phyloP scores from a whole-genome alignment of 2,329 filamentous ascomycete species.

The Trichoderma asperellum region DNA sequence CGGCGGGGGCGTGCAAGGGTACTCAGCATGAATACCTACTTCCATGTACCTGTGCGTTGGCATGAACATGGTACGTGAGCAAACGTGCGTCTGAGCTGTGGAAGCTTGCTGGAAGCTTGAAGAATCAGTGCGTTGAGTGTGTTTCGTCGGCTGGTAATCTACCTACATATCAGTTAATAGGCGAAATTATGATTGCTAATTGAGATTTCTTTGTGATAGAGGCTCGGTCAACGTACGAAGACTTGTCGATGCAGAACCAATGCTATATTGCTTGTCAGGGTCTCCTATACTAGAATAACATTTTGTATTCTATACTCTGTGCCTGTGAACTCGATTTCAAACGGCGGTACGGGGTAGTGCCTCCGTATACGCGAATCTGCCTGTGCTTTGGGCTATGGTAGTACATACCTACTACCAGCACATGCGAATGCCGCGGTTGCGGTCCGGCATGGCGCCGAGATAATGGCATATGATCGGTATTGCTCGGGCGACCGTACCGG shows the following conservation, averaged over 20 bases:
- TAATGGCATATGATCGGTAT: not conserved
- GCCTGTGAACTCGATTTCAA: not conserved
- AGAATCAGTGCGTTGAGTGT: not conserved
- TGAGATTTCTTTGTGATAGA: not conserved
- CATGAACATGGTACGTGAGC: slow-evolving; percentile 7
- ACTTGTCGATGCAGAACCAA: not conserved
- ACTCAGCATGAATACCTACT: not conserved
- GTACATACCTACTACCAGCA: not conserved
- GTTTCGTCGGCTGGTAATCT: not conserved
- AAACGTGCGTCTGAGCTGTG: slow-evolving; percentile 5
- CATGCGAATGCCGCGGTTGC: slow-evolving; percentile 21
- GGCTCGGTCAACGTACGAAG: not conserved
- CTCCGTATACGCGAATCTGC: not conserved
- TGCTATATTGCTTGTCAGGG: slow-evolving; percentile 6
- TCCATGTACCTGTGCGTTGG: not conserved
- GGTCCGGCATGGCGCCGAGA: not conserved
- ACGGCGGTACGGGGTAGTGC: not conserved
- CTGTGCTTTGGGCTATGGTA: not conserved
- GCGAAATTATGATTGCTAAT: not conserved
- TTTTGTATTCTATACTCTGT: not conserved
- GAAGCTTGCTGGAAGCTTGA: slow-evolving; percentile 3
- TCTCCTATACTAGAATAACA: not conserved
- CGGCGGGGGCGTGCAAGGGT: not conserved
- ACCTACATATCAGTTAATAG: not conserved
- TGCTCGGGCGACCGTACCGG: not conserved